Evolutionary conservation across 805 yeast species (phyloP).

Genomic region (Torulaspora indica): DNA sequence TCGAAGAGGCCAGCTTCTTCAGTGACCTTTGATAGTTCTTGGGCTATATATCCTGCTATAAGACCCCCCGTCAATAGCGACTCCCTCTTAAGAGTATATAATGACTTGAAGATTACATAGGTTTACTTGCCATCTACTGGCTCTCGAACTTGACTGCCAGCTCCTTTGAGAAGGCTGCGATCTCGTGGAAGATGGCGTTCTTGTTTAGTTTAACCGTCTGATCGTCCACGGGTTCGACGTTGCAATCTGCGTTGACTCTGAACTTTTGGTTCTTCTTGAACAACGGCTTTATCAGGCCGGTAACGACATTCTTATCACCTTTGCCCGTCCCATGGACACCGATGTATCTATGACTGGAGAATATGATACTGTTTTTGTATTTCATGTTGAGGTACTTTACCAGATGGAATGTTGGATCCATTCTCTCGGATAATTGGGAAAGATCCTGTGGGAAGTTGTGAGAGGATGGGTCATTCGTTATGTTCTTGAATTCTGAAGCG

Average conservation of each 20-base stretch:
- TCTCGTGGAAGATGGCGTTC: constrained; percentile 69
- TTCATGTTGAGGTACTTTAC: constrained; percentile 56
- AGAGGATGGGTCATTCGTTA: constrained; percentile 34
- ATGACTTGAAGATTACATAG: not conserved
- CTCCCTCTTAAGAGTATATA: not conserved
- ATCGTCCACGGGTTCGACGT: constrained; percentile 56
- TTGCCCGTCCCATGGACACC: constrained; percentile 52
- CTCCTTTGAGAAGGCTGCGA: constrained; percentile 64
- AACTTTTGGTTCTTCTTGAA: constrained; percentile 59
- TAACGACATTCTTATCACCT: constrained; percentile 57
- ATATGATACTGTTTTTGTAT: constrained; percentile 62
- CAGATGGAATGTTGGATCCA: constrained; percentile 59
- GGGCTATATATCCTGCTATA: not conserved
- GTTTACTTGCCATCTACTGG: constrained; percentile 18
- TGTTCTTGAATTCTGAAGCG: constrained; percentile 55
- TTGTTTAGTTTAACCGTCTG: constrained; percentile 58
- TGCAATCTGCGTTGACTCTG: constrained; percentile 72
- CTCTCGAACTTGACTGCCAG: constrained; percentile 43
- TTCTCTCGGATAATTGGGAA: constrained; percentile 41
- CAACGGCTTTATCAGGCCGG: constrained; percentile 77
- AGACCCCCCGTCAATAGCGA: constrained; percentile 1
- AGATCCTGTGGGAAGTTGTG: constrained; percentile 36
- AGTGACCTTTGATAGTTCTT: not conserved
- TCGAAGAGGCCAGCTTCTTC: not conserved
- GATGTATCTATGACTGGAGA: constrained; percentile 55